phyloP scores from a whole-genome alignment of 139 green algal species.

The Asterochloris erici region DNA sequence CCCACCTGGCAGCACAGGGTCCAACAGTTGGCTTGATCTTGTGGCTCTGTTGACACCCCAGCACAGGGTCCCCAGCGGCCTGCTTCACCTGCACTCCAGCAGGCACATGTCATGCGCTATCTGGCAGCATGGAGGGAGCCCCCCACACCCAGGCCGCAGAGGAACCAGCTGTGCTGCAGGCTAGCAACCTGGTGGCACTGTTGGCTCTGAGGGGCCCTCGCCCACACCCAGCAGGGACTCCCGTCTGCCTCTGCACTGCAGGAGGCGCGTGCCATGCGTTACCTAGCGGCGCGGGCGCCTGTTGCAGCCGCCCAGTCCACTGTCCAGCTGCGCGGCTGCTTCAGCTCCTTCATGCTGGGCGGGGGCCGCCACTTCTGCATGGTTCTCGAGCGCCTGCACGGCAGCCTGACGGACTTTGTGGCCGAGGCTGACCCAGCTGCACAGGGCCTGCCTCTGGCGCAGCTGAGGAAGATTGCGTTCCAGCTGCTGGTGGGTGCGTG shows the following conservation, averaged over 20 bases:
- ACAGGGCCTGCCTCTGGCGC: neutral
- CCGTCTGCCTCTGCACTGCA: constrained; percentile 1
- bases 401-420: constrained; percentile 41
- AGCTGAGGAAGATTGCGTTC: constrained; percentile 33
- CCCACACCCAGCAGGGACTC: neutral
- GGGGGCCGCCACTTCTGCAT: constrained; percentile 35
- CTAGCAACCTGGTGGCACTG: neutral
- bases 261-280: constrained; percentile 37
- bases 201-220: neutral
- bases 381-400: constrained; percentile 40
- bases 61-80: too few relatives aligned
- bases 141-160: too few relatives aligned
- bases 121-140: too few relatives aligned
- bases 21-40: too few relatives aligned
- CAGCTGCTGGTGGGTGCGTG: constrained; percentile 39
- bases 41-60: too few relatives aligned
- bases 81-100: too few relatives aligned
- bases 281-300: constrained; percentile 13
- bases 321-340: constrained; percentile 35
- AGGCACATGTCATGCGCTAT: too few relatives aligned
- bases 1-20: too few relatives aligned
- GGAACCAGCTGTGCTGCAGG: neutral
- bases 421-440: constrained; percentile 11
- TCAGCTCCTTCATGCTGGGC: constrained; percentile 17
- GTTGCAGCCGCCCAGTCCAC: constrained; percentile 3